Base-by-base conservation (phyloP, 129 eudicot species). In the Pittosporum tobira region DNA sequence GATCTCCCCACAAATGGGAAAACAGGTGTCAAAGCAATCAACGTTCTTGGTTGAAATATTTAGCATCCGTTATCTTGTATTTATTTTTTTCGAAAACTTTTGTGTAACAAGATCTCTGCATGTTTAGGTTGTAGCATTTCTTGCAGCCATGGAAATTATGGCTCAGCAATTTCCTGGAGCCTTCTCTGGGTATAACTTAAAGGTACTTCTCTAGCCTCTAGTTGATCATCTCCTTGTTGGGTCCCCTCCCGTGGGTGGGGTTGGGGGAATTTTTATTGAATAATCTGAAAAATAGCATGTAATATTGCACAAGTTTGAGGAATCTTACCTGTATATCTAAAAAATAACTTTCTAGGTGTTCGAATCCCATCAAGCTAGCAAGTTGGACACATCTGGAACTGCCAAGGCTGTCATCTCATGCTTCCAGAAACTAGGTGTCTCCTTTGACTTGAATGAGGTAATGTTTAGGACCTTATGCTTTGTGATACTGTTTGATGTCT, bases 1-100 rank as follows among this genome's bases (percentile, higher is more conserved):
- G 45, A 89, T 89, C 64, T 89, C 97, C 31, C 95, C 97, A 26
- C 97, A 89, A 71, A 89, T 89, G 95, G 97, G 97, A 29, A 89
- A 85, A 72, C 97, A 89, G 95, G 97, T 89, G 63, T n/a, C 4
- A 29, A 2, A 27, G 19, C 43, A 47, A 5, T 20, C 11, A 20
- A 30, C 47, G 42, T 57, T 20, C 25, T 23, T 48, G 13, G 27
- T 6, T 14, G 21, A n/a, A 12, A 13, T 15, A 28, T 20, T 23
- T 48, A 1, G 45, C 4, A 30, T 22, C 13, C 67, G n/a, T 48
- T 62, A 19, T 62, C 3, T 47, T 7, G 19, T 55, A 4, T 0
- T 64, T 9, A 14, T n/a, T n/a, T n/a, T n/a, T n/a, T n/a, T n/a
- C n/a, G n/a, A n/a, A n/a, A n/a, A n/a, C n/a, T n/a, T n/a, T n/a